Evolutionary conservation across 2,329 filamentous ascomycete genomes (phyloP).

Genomic region (Periconia macrospinosa): DNA sequence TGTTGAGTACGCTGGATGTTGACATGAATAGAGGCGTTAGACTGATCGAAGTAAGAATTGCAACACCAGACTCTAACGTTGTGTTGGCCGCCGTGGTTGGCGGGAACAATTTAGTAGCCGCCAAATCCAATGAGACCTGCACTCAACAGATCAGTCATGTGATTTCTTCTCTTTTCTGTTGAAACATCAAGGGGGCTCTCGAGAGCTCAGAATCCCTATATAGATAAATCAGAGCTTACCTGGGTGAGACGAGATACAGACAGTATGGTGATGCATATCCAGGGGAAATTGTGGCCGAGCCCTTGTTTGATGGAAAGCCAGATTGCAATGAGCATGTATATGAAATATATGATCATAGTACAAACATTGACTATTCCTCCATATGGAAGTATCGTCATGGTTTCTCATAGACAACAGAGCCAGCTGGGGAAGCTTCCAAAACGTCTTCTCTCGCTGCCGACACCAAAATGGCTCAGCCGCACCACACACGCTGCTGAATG

Average conservation of each 20-base stretch:
- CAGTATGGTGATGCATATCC: slow-evolving; percentile 36
- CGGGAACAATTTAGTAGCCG: slow-evolving; percentile 32
- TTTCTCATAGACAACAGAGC: not conserved
- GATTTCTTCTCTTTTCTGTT: not conserved
- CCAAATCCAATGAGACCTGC: slow-evolving; percentile 38
- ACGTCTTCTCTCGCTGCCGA: not conserved
- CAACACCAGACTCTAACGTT: slow-evolving; percentile 33
- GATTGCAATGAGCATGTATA: slow-evolving; percentile 31
- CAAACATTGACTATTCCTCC: slow-evolving; percentile 36
- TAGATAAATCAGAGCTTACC: not conserved
- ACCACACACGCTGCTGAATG: not conserved
- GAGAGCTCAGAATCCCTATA: not conserved
- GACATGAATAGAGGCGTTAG: slow-evolving; percentile 41
- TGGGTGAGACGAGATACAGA: slow-evolving; percentile 37
- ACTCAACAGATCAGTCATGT: not conserved
- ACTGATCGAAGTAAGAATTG: slow-evolving; percentile 39
- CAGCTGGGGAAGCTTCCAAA: not conserved
- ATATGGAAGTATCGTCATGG: slow-evolving; percentile 16
- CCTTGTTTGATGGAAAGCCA: slow-evolving; percentile 35
- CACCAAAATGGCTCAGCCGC: not conserved
- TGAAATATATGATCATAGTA: slow-evolving; percentile 36
- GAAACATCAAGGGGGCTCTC: not conserved
- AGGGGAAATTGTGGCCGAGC: slow-evolving; percentile 36
- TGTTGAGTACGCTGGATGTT: slow-evolving; percentile 37
- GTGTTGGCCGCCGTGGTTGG: slow-evolving; percentile 26